These are phyloP conservation scores for Diphasiastrum complanatum DNA, from an alignment of 83 land plant species.

Conservation along the genomic window DNA sequence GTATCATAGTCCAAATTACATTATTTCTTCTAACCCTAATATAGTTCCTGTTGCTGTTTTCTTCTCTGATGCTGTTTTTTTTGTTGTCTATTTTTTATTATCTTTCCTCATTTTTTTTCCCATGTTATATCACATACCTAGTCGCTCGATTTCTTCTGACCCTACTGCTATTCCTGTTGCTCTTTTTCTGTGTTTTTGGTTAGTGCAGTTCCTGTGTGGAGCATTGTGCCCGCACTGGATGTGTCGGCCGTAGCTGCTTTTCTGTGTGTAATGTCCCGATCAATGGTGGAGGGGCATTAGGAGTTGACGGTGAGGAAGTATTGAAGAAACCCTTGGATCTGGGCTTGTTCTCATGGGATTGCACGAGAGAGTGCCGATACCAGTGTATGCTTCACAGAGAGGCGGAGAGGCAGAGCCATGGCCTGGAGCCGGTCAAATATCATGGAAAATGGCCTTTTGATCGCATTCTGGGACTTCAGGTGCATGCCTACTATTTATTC, in stretches of 20 bases:
- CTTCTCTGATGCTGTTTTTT: too few species aligned
- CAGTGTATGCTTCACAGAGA: conserved; percentile 75
- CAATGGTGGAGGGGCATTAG: conserved; percentile 32
- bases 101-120: not conserved
- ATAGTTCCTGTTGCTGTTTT: too few species aligned
- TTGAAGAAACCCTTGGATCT: conserved; percentile 61
- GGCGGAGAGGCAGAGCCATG: conserved; percentile 43
- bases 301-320: conserved; percentile 49
- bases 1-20: too few species aligned
- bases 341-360: conserved; percentile 80
- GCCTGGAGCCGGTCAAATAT: conserved; percentile 69
- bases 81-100: not conserved
- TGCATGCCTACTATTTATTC: conserved; percentile 16
- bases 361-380: conserved; percentile 75
- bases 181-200: not conserved
- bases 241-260: conserved; percentile 42
- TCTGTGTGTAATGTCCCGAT: conserved; percentile 53
- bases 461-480: conserved; percentile 80
- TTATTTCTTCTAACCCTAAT: too few species aligned
- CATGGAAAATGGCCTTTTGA: conserved; percentile 93
- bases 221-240: conserved; percentile 25
- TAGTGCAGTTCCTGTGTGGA: conserved; percentile 22
- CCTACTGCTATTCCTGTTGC: not conserved
- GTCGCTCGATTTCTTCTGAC: not conserved
- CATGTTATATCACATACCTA: conserved; percentile 36